Evolutionary conservation across 306 rosid genomes (phyloP).

Genomic region (Alnus rubra): DNA sequence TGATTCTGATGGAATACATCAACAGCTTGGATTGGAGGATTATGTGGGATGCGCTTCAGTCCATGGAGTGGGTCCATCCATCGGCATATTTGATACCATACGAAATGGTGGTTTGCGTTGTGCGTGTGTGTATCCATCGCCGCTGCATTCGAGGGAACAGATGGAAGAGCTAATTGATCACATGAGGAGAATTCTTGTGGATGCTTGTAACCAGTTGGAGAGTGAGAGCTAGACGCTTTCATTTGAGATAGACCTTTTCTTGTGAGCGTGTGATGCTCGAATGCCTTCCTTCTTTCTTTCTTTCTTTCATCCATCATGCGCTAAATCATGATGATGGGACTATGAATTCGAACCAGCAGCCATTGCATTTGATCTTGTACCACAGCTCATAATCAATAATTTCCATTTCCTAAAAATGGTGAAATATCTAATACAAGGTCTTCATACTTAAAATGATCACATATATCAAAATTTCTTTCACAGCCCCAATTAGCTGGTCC

Average conservation of each 20-base stretch:
- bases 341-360: background rate
- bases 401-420: background rate
- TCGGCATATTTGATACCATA: slow-evolving; percentile 74
- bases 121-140: slow-evolving; percentile 69
- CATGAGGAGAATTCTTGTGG: slow-evolving; percentile 73
- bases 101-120: slow-evolving; percentile 66
- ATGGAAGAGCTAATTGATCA: slow-evolving; percentile 56
- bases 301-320: background rate
- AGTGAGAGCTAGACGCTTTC: slow-evolving; percentile 15
- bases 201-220: slow-evolving; percentile 32
- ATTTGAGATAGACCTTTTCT: background rate
- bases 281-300: background rate
- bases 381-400: background rate
- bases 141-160: slow-evolving; percentile 84
- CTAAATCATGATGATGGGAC: background rate
- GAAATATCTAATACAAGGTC: background rate
- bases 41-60: slow-evolving; percentile 73
- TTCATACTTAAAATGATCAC: background rate
- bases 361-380: background rate
- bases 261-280: background rate
- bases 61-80: slow-evolving; percentile 89
- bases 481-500: too few species aligned
- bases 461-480: too few species aligned
- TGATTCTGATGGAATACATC: slow-evolving; percentile 31
- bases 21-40: slow-evolving; percentile 67